Evolutionary conservation across 1,284 basidiomycete species (phyloP).

Genomic region (Tranzscheliella williamsii): DNA sequence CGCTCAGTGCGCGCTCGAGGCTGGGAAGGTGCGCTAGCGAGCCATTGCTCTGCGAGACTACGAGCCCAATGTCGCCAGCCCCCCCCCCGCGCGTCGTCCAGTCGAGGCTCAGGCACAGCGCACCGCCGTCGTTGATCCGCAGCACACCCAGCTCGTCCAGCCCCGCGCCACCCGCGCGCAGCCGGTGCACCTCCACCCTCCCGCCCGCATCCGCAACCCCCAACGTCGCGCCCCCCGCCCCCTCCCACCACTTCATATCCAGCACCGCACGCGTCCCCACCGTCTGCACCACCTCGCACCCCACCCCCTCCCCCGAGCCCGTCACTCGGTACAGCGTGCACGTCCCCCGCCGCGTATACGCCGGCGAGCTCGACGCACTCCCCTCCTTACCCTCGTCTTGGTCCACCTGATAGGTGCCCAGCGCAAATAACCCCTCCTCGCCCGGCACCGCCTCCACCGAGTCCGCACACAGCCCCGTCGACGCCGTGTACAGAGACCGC

Average conservation of each 20-base stretch:
- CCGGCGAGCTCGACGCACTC: constrained; percentile 10
- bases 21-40: constrained; percentile 49
- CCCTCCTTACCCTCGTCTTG: constrained; percentile 28
- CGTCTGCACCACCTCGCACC: constrained; percentile 10
- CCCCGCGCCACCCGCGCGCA: background rate
- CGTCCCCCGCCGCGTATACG: constrained; percentile 48
- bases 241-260: constrained; percentile 55
- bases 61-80: constrained; percentile 20
- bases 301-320: background rate
- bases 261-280: constrained; percentile 51
- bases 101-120: constrained; percentile 58
- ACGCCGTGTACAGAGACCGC: constrained; percentile 34
- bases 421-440: constrained; percentile 42
- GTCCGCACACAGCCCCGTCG: constrained; percentile 54
- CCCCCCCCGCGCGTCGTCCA: constrained; percentile 46
- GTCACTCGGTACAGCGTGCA: constrained; percentile 19
- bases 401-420: constrained; percentile 59
- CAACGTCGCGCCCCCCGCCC: constrained; percentile 8
- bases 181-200: constrained; percentile 24
- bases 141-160: constrained; percentile 18
- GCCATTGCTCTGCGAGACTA: constrained; percentile 58
- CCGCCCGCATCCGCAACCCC: constrained; percentile 49
- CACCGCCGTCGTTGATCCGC: constrained; percentile 42
- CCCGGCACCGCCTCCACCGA: constrained; percentile 53
- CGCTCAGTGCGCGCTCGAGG: constrained; percentile 9